phyloP scores from a whole-genome alignment of 2,329 filamentous ascomycete genomes.

The Stemphylium vesicarium region DNA sequence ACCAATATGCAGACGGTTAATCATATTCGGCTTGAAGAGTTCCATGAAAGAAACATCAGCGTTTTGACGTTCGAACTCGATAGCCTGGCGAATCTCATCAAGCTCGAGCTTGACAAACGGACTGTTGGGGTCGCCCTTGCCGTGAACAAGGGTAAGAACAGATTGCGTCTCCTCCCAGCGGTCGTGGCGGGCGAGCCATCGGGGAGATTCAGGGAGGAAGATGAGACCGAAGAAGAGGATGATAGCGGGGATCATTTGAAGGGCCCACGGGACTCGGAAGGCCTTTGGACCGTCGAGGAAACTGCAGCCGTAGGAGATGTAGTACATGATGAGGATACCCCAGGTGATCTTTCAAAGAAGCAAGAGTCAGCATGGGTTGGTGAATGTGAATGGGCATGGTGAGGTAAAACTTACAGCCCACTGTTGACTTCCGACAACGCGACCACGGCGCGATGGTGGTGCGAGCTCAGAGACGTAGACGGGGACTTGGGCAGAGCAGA shows the following conservation, averaged over 20 bases:
- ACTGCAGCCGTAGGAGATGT: conserved; percentile 45
- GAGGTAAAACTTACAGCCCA: conserved; percentile 57
- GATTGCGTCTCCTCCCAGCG: conserved; percentile 53
- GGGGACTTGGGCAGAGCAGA: conserved; percentile 72
- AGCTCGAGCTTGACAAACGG: conserved; percentile 72
- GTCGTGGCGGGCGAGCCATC: conserved; percentile 55
- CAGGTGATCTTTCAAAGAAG: conserved; percentile 62
- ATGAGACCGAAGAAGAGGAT: conserved; percentile 57
- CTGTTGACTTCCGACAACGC: conserved; percentile 74
- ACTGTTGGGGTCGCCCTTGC: conserved; percentile 66
- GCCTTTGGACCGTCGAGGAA: conserved; percentile 41
- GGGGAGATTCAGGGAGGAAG: conserved; percentile 55
- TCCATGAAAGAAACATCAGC: conserved; percentile 73
- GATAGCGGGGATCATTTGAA: conserved; percentile 48
- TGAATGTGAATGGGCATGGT: not conserved
- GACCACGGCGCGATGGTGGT: conserved; percentile 63
- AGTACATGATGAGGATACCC: conserved; percentile 53
- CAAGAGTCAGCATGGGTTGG: not conserved
- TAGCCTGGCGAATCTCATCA: conserved; percentile 74
- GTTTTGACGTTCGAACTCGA: conserved; percentile 75
- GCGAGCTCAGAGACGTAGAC: conserved; percentile 73
- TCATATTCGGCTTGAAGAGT: conserved; percentile 74
- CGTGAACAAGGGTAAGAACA: conserved; percentile 54
- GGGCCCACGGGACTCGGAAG: conserved; percentile 48
- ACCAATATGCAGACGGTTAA: conserved; percentile 74